These are phyloP conservation scores for Fistulina hepatica DNA, from an alignment of 1,284 basidiomycete genomes.

Conservation along the genomic window DNA sequence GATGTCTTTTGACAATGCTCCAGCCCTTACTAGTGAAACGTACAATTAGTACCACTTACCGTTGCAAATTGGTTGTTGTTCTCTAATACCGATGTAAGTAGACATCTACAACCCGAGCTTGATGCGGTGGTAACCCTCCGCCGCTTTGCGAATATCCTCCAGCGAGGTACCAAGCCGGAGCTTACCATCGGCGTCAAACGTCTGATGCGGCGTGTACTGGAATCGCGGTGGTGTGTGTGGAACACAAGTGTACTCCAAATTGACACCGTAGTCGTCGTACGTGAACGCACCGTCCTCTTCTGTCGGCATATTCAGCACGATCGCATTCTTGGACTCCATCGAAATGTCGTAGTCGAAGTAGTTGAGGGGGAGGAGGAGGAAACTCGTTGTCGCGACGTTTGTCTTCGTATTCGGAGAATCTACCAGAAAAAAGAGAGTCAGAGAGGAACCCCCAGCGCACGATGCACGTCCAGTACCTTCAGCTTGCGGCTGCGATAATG, in stretches of 20 bases:
- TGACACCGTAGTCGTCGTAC: slow-evolving; percentile 44
- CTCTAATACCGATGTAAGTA: too few species aligned
- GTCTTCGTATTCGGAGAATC: slow-evolving; percentile 52
- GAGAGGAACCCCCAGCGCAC: slow-evolving; percentile 14
- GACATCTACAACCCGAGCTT: slow-evolving; percentile 22
- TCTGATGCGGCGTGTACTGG: slow-evolving; percentile 28
- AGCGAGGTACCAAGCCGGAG: slow-evolving; percentile 13
- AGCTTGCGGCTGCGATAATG: slow-evolving; percentile 33
- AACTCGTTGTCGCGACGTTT: slow-evolving; percentile 47
- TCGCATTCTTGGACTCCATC: slow-evolving; percentile 44
- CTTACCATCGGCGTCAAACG: slow-evolving; percentile 29
- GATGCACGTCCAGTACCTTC: slow-evolving; percentile 21
- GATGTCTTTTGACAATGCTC: too few species aligned
- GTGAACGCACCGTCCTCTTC: slow-evolving; percentile 30
- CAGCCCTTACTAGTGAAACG: too few species aligned
- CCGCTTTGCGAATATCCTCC: slow-evolving; percentile 32
- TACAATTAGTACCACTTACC: too few species aligned
- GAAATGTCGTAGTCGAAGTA: slow-evolving; percentile 54
- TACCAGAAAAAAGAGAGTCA: too few species aligned
- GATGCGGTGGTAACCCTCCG: slow-evolving; percentile 34
- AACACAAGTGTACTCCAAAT: slow-evolving; percentile 32
- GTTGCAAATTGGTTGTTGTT: too few species aligned
- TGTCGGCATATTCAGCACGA: slow-evolving; percentile 35
- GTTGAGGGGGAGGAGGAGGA: slow-evolving; percentile 51
- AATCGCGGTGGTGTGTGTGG: slow-evolving; percentile 33